Evolutionary conservation across 371 early-diverging fungal species (phyloP).

Genomic region (Actinomortierella wolfii): DNA sequence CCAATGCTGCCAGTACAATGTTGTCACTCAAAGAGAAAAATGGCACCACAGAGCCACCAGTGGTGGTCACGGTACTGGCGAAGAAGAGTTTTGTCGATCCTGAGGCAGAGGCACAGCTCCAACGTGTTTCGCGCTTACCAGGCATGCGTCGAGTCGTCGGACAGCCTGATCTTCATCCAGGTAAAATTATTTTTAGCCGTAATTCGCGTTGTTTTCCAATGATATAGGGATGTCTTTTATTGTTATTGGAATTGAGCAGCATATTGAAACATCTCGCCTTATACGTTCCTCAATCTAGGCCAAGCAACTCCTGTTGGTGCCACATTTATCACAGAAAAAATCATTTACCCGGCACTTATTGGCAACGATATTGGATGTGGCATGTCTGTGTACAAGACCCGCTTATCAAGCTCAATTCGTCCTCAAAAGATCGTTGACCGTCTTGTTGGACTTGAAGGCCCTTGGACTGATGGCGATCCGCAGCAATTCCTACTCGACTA

Average conservation of each 20-base stretch:
- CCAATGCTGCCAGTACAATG: slow-evolving; percentile 3
- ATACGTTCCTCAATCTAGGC: neutral
- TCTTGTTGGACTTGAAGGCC: slow-evolving; percentile 45
- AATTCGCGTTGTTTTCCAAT: no score
- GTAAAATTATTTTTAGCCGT: slow-evolving; percentile 36
- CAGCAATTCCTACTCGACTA: slow-evolving; percentile 31
- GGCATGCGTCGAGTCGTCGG: slow-evolving; percentile 51
- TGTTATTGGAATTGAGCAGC: no score
- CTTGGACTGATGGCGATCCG: slow-evolving; percentile 48
- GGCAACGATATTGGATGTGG: slow-evolving; percentile 64
- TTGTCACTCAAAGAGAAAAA: neutral
- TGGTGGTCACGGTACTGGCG: slow-evolving; percentile 40
- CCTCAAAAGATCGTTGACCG: slow-evolving; percentile 41
- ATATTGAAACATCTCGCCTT: no score
- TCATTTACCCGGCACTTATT: slow-evolving; percentile 57
- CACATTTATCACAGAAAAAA: slow-evolving; percentile 47
- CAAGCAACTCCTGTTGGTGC: slow-evolving; percentile 49
- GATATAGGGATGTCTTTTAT: no score
- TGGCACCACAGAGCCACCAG: neutral
- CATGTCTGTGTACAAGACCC: slow-evolving; percentile 52
- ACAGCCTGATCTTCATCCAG: slow-evolving; percentile 61
- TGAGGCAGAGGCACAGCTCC: slow-evolving; percentile 49
- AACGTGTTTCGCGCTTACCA: slow-evolving; percentile 43
- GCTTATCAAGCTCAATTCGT: slow-evolving; percentile 22
- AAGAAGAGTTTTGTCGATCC: slow-evolving; percentile 48